These are phyloP conservation scores for Blepharisma stoltei DNA, from an alignment of 73 alveolate species.

Conservation along the genomic window DNA sequence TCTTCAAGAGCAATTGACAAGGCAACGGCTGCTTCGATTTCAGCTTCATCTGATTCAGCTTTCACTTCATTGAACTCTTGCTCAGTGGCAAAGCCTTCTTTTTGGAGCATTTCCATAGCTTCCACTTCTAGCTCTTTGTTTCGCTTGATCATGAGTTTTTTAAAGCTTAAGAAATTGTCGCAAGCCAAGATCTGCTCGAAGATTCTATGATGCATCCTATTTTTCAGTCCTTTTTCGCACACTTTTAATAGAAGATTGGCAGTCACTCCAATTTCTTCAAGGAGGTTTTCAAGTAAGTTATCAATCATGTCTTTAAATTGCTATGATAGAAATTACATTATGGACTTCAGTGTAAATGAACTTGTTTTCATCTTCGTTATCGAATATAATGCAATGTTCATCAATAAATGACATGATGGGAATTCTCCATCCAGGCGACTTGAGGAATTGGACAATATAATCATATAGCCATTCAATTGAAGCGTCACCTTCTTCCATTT, in stretches of 20 bases:
- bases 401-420: constrained; percentile 66
- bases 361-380: constrained; percentile 85
- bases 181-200: constrained; percentile 59
- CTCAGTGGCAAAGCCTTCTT: constrained; percentile 14
- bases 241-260: constrained; percentile 62
- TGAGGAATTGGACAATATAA: constrained; percentile 57
- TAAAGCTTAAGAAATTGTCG: constrained; percentile 62
- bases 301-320: constrained; percentile 76
- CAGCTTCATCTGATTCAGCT: constrained; percentile 33
- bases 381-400: constrained; percentile 80
- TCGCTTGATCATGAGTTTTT: constrained; percentile 76
- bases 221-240: constrained; percentile 47
- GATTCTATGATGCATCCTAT: constrained; percentile 42
- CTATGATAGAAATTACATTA: constrained; percentile 49
- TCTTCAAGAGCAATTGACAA: constrained; percentile 27
- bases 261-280: constrained; percentile 74
- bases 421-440: constrained; percentile 71
- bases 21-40: constrained; percentile 31
- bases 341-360: constrained; percentile 67
- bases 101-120: constrained; percentile 48
- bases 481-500: no score
- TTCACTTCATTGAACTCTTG: constrained; percentile 29
- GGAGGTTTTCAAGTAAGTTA: constrained; percentile 61
- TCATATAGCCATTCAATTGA: constrained; percentile 66
- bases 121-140: constrained; percentile 75